Evolutionary conservation across 2,329 filamentous ascomycete species (phyloP), one percentile per base, ranked within the genome.

Genomic region (Ophidiomyces ophidiicola): DNA sequence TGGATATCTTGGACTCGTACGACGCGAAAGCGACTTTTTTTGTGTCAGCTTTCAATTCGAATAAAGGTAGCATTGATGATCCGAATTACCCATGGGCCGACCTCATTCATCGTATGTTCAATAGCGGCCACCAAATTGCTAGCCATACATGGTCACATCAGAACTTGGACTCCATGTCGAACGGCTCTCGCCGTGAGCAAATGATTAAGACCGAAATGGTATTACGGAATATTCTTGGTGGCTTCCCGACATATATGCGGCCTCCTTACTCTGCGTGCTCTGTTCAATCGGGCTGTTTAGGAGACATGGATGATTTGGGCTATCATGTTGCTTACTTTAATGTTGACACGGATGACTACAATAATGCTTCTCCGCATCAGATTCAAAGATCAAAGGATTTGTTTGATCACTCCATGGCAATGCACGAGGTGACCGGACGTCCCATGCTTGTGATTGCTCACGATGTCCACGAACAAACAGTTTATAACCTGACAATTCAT

Each of bases 21-120:
- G 61, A 69, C 19, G 76, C 73, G 10, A 77, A 73, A 46, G 78
- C 75, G 1, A 82, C 78, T 1, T 82, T 82, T 54, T 81, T 80
- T 56, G 65, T 81, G 44, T 74, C 62, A 8, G 67, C 67, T 3
- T 58, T 65, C 36, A 67, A 66, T 45, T 67, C 63, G 32, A 62
- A 56, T 12, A 64, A 63, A 44, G 67, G 66, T 11, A 46, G 54
- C 10, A 66, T 68, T 11, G 62, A 67, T 42, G 55, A 58, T n/a
- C 53, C 55, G 6, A 50, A 51, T 3, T 54, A 61, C 38, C 61
- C 60, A 3, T 61, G 62, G 62, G 51, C 50, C 14, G 39, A 50
- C 1, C 42, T 62, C 39, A 61, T 67, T 25, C 53, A 57, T 42
- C 60, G 62, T 21, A 67, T 67, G 60, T 45, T 58, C 12, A 45